Evolutionary conservation across 805 yeast genomes (phyloP), one percentile per base, ranked within the genome.

Genomic region (Metschnikowia anglica): DNA sequence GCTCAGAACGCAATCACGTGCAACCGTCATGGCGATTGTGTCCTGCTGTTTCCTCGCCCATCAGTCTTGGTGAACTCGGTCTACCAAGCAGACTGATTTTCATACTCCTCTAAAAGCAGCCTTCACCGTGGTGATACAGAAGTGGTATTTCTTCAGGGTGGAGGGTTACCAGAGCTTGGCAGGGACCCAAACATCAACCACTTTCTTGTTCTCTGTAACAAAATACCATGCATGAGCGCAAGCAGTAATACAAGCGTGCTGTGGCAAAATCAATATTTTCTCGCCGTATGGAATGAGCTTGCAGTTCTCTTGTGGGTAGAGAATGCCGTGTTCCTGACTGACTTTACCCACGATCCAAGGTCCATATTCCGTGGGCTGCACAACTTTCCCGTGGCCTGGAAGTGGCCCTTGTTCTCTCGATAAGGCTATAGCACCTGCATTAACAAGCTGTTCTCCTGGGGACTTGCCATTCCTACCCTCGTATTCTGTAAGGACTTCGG

Each of bases 291-390:
- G 81, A 18, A 79, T 66, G 54, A 79, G 59, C 31, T 62, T 44
- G 13, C 66, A 58, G 11, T 55, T 50, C 2, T 60, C 63, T 6
- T 43, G 46, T 5, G 86, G 81, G n/a, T 65, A 68, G 37, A 85
- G 61, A 30, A 86, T 80, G 9, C 93, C 95, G 57, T 86, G 95
- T 55, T 86, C 95, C 59, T 86, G 93, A 43, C 86, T 79, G 35
- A 86, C 61, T 51, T 89, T 70, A 26, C 80, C 85, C 10, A 86
- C 79, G 35, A 62, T 60, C 90, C 90, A 85, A 34, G 72, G 65
- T 5, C 73, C 76, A 52, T 68, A 77, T 1, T 67, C 66, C 11
- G 62, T 51, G 1, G 76, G 73, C 17, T 51, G 51, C 12, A 58
- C 49, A 53, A 80, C 62, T n/a, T 60, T 53, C 3, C 90, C 91